Evolutionary conservation across 1,284 basidiomycete species (phyloP), one percentile per base, ranked within the genome.

Genomic region (Laetiporus sulphureus): DNA sequence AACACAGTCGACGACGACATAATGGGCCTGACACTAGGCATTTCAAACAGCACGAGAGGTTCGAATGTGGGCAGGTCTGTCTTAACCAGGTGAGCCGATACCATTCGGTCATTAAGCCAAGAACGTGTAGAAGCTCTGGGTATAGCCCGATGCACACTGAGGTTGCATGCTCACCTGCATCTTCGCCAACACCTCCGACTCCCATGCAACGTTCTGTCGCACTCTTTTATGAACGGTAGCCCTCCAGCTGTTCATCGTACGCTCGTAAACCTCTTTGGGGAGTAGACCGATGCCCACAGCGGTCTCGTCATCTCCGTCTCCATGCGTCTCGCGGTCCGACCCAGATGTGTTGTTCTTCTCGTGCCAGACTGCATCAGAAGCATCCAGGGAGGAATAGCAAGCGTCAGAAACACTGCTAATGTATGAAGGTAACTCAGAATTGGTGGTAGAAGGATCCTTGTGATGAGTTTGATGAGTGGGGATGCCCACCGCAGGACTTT

Each of bases 211-310:
- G 30, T 64, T 65, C 40, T 59, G 60, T 21, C 91, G 70, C n/a
- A 93, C 64, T 37, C 53, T 57, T 25, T 73, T 62, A 19, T 91
- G 74, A 23, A 90, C 59, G 0, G 62, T 66, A 21, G 80, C 77
- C 51, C 89, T 68, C 88, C 88, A 92, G 47, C 66, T 61, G 0
- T 79, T 69, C 49, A 93, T 60, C 2, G 70, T 73, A 2, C 67
- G 61, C 22, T 80, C 74, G 55, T 91, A 93, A 11, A 85, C 75
- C 53, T 83, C 73, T 42, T 67, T 61, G 0, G 66, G 61, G 23
- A 64, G 60, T 12, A 65, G 42, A 5, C 63, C 63, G 16, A 59
- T 58, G 3, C 53, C 54, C 15, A 36, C 33, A 5, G 41, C 32
- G 8, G 32, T 40, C 7, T 44, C 46, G 19, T 30, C 44, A 10